Percentiles rank a stretch among this genome's conserved stretches.
Conservation (phyloP, 2,329 filamentous ascomycete genomes). For the Colletotrichum coccodes region DNA sequence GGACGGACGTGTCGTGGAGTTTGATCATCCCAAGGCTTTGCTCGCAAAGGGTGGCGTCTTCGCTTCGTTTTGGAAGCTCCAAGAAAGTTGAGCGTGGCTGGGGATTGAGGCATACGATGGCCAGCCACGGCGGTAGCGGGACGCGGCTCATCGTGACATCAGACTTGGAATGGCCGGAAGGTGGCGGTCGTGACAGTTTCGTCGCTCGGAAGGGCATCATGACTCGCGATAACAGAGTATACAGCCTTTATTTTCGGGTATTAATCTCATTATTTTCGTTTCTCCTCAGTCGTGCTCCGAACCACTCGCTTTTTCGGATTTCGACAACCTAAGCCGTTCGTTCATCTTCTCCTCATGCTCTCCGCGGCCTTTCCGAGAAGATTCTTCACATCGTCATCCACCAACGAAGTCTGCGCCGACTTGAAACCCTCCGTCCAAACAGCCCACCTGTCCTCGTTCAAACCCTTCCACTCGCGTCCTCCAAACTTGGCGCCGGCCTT, state of each 20-base stretch:
- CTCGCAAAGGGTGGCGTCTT: neutral
- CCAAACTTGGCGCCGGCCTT: constrained; percentile 33
- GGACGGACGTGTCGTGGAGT: constrained; percentile 16
- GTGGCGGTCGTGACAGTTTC: no score
- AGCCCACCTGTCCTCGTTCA: constrained; percentile 38
- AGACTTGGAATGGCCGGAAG: no score
- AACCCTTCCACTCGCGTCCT: constrained; percentile 39
- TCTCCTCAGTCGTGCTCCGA: neutral
- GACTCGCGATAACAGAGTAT: neutral
- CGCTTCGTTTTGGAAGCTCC: constrained; percentile 20
- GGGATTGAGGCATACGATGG: no score
- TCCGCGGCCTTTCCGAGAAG: neutral
- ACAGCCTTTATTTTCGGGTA: neutral
- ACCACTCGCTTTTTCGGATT: neutral
- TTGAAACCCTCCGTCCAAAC: constrained; percentile 38
- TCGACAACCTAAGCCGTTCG: neutral
- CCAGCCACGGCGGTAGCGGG: no score
- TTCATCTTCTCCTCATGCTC: constrained; percentile 18
- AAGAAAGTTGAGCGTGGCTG: neutral
- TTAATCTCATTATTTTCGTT: neutral
- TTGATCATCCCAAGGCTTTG: constrained; percentile 6
- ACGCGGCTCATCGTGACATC: no score
- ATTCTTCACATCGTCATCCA: constrained; percentile 1
- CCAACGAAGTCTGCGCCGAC: neutral
- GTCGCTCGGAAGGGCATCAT: no score